A percentile compares a stretch with the other conserved stretches of the same genome.
Conservation (phyloP, 2,329 filamentous ascomycete species). For the Diplodia mutila region DNA sequence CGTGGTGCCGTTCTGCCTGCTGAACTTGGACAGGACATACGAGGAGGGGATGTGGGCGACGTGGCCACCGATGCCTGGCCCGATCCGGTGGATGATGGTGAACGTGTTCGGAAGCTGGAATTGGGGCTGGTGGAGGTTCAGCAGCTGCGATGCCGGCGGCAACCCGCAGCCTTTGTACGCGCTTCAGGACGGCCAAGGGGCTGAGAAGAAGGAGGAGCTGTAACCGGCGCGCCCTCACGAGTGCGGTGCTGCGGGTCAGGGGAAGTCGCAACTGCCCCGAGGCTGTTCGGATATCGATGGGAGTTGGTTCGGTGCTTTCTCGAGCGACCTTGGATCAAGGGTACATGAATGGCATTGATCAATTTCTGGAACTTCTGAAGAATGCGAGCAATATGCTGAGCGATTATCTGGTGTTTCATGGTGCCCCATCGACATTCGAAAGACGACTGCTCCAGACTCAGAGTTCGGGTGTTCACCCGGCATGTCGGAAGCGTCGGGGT, state of each 20-base stretch:
- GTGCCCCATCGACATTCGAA: conserved; percentile 1
- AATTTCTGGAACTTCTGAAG: conserved; percentile 15
- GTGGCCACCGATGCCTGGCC: conserved; percentile 68
- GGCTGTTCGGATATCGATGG: conserved; percentile 15
- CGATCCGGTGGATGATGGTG: conserved; percentile 62
- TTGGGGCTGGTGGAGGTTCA: conserved; percentile 66
- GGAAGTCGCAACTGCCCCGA: neutral
- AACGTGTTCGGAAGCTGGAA: conserved; percentile 63
- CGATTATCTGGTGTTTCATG: conserved; percentile 22
- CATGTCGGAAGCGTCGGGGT: neutral
- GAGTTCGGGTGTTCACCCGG: neutral
- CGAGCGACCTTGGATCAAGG: neutral
- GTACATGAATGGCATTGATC: conserved; percentile 21
- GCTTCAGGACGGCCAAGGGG: conserved; percentile 27
- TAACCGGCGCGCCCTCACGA: neutral
- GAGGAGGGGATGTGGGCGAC: conserved; percentile 64
- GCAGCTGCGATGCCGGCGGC: conserved; percentile 62
- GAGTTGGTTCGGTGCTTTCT: conserved; percentile 25
- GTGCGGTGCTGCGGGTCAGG: conserved; percentile 5
- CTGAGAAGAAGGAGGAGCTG: conserved; percentile 11
- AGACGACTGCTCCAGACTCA: neutral
- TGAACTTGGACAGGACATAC: conserved; percentile 63
- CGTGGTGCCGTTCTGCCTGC: conserved; percentile 66
- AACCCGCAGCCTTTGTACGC: conserved; percentile 60
- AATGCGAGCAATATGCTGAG: neutral